A percentile compares a stretch with the other conserved stretches of the same genome.
These are phyloP conservation scores for Neurospora sp. DNA, from an alignment of 495 filamentous ascomycete genomes.

Conservation along the genomic window DNA sequence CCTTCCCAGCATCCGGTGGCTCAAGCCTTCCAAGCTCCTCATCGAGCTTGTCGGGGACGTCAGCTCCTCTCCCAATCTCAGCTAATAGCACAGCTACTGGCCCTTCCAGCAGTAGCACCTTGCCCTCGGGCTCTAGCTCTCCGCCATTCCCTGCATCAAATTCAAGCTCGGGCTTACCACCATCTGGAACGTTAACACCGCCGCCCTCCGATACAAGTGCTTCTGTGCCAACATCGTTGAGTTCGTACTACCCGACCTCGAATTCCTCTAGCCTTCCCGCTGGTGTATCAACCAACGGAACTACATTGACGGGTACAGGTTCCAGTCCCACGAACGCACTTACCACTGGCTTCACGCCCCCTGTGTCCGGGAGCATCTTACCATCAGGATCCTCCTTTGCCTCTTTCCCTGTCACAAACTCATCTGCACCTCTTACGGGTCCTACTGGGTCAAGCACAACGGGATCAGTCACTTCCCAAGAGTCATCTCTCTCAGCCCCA, in stretches of 20 bases:
- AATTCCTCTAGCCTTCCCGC: background rate
- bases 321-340: background rate
- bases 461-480: background rate
- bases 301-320: background rate
- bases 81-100: background rate
- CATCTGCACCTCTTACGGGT: conserved; percentile 1
- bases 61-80: conserved; percentile 3
- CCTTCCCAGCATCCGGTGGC: background rate
- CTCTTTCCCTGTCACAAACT: conserved; percentile 15
- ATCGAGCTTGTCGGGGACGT: background rate
- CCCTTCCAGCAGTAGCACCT: background rate
- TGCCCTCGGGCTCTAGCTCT: background rate
- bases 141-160: conserved; percentile 9
- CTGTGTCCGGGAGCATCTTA: background rate
- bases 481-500: background rate
- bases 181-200: background rate
- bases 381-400: background rate
- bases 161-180: background rate
- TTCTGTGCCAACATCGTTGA: background rate
- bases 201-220: background rate
- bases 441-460: background rate
- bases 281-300: background rate
- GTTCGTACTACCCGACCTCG: background rate
- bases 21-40: background rate
- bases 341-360: background rate